Evolutionary conservation across 23 red algal species (phyloP).

Genomic region (Gracilaria domingensis): DNA sequence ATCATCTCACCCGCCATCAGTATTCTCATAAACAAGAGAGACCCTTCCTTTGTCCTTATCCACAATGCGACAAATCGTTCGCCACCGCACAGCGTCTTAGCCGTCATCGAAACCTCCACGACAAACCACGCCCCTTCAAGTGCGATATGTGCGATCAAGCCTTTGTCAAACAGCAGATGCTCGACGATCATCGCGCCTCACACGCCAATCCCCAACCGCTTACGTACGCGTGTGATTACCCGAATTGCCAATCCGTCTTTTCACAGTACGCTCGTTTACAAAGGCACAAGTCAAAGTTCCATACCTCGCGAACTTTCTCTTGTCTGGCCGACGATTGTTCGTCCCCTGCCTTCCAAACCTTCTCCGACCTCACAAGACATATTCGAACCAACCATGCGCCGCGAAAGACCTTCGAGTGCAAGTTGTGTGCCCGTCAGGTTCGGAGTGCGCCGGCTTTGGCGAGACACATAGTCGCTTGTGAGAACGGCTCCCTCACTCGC

Average conservation of each 20-base stretch:
- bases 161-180: not conserved
- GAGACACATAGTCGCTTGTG: not conserved
- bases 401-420: not conserved
- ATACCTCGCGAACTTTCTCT: not conserved
- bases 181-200: not conserved
- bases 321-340: conserved; percentile 8
- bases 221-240: conserved; percentile 13
- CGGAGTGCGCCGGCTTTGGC: conserved; percentile 10
- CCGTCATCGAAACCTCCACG: conserved; percentile 18
- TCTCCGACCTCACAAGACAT: conserved; percentile 18
- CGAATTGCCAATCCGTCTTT: conserved; percentile 10
- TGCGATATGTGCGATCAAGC: conserved; percentile 14
- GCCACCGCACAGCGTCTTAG: conserved; percentile 25
- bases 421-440: not conserved
- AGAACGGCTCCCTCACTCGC: not conserved
- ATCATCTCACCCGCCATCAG: conserved; percentile 9
- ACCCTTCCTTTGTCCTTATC: conserved; percentile 16
- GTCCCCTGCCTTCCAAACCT: conserved; percentile 16
- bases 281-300: not conserved
- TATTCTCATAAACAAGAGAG: conserved; percentile 18
- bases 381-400: not conserved
- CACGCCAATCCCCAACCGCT: not conserved
- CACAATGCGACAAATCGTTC: conserved; percentile 27
- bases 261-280: not conserved
- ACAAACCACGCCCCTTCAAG: conserved; percentile 28